Conservation (phyloP, 148 eudicot species). For the Rhododendron kiyosumense region DNA sequence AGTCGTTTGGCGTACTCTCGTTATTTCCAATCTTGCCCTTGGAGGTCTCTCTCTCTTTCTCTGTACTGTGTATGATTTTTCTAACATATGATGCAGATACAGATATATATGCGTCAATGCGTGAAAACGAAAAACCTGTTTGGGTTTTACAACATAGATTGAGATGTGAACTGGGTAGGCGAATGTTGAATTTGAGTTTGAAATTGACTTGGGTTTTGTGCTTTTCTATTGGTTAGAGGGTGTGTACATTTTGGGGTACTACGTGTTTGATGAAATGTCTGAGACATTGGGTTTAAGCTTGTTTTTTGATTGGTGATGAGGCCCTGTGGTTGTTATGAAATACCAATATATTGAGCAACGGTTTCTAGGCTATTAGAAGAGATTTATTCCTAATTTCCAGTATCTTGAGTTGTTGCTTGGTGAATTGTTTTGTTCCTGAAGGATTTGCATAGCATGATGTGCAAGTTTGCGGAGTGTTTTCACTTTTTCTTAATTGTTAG, state of each 20-base stretch:
- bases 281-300: not conserved
- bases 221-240: not conserved
- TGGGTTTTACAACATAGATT: not conserved
- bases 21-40: constrained; percentile 9
- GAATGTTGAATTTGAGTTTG: not conserved
- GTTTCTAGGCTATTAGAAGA: not conserved
- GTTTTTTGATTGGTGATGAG: not conserved
- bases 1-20: constrained; percentile 6
- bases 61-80: not conserved
- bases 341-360: no score
- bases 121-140: not conserved
- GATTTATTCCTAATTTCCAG: not conserved
- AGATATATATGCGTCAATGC: not conserved
- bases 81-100: not conserved
- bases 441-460: no score
- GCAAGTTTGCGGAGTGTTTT: no score
- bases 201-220: constrained; percentile 4
- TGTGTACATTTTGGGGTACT: not conserved
- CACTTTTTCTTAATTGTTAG: no score
- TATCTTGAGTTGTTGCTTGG: not conserved
- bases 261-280: constrained; percentile 6
- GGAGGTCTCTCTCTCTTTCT: constrained; percentile 7
- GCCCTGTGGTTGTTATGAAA: not conserved
- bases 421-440: no score
- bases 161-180: not conserved